These are phyloP conservation scores for Xylariomycetidae sp. DNA, from an alignment of 2,329 filamentous ascomycete genomes.

Conservation along the genomic window DNA sequence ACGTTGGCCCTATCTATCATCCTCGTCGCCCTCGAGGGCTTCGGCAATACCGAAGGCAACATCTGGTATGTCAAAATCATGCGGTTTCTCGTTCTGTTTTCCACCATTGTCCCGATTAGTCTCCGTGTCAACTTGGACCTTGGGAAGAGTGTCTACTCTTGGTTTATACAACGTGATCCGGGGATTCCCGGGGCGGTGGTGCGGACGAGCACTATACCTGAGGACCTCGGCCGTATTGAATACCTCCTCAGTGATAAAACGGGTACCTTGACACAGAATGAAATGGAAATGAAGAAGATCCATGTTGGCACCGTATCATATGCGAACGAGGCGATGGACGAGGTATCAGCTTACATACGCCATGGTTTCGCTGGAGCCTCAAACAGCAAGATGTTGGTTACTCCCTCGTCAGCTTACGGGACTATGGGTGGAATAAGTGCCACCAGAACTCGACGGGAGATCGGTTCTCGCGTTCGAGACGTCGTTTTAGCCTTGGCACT, in stretches of 20 bases:
- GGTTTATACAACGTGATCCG: slow-evolving; percentile 87
- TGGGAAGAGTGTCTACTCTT: slow-evolving; percentile 93
- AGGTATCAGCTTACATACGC: slow-evolving; percentile 79
- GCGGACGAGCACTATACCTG: slow-evolving; percentile 93
- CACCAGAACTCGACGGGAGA: slow-evolving; percentile 85
- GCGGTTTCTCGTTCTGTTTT: slow-evolving; percentile 96
- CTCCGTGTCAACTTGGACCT: slow-evolving; percentile 94
- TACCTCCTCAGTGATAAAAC: slow-evolving; percentile 97
- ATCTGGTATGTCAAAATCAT: slow-evolving; percentile 96
- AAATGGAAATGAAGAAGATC: slow-evolving; percentile 98
- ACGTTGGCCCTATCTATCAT: slow-evolving; percentile 83
- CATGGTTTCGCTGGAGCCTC: slow-evolving; percentile 65
- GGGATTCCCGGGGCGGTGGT: slow-evolving; percentile 92
- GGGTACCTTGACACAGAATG: slow-evolving; percentile 94
- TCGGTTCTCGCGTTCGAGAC: slow-evolving; percentile 87
- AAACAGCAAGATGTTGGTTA: slow-evolving; percentile 55
- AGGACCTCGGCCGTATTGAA: slow-evolving; percentile 92
- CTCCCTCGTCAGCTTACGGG: slow-evolving; percentile 68
- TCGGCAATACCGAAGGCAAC: slow-evolving; percentile 60
- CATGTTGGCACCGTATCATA: slow-evolving; percentile 98
- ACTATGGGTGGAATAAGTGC: slow-evolving; percentile 57
- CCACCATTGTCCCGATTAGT: slow-evolving; percentile 98
- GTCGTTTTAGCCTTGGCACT: slow-evolving; percentile 87
- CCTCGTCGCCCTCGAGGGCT: slow-evolving; percentile 82
- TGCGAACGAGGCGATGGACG: slow-evolving; percentile 98